These are phyloP conservation scores for Macrolepiota dolichaula DNA, from an alignment of 768 basidiomycete genomes.

Conservation along the genomic window DNA sequence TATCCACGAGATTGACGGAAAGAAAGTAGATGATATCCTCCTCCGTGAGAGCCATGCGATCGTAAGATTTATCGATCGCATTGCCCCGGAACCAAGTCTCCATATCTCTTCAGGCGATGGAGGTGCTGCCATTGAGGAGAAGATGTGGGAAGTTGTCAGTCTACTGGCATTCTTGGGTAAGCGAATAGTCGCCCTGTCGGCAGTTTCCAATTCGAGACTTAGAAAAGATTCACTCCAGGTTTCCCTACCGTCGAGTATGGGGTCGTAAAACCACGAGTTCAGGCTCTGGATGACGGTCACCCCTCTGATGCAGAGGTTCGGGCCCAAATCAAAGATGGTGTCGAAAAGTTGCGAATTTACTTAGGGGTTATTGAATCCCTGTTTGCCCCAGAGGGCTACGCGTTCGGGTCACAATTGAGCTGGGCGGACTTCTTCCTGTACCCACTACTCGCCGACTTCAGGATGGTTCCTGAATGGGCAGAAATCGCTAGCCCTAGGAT, in stretches of 20 bases:
- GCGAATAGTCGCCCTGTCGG: background rate
- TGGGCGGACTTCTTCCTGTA: constrained; percentile 33
- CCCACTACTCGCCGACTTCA: constrained; percentile 27
- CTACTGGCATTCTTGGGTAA: constrained; percentile 27
- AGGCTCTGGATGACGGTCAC: constrained; percentile 23
- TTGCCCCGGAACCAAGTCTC: constrained; percentile 25
- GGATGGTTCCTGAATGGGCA: constrained; percentile 26
- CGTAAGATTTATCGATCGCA: constrained; percentile 26
- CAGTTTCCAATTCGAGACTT: background rate
- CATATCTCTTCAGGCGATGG: constrained; percentile 17
- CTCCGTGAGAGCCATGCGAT: constrained; percentile 31
- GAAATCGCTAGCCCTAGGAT: constrained; percentile 16
- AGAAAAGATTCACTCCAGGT: constrained; percentile 14
- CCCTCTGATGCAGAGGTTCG: constrained; percentile 19
- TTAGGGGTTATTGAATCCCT: constrained; percentile 23
- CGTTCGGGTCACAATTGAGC: constrained; percentile 24
- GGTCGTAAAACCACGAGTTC: constrained; percentile 29
- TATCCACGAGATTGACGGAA: constrained; percentile 23
- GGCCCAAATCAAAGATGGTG: constrained; percentile 17
- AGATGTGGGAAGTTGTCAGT: constrained; percentile 32
- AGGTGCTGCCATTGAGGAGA: constrained; percentile 22
- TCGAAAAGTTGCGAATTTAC: constrained; percentile 20
- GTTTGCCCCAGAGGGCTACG: constrained; percentile 22
- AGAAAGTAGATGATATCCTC: constrained; percentile 19
- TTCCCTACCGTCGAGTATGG: constrained; percentile 26